Conservation (phyloP, 2,329 filamentous ascomycete genomes). For the Magnaporthiopsis incrustans region DNA sequence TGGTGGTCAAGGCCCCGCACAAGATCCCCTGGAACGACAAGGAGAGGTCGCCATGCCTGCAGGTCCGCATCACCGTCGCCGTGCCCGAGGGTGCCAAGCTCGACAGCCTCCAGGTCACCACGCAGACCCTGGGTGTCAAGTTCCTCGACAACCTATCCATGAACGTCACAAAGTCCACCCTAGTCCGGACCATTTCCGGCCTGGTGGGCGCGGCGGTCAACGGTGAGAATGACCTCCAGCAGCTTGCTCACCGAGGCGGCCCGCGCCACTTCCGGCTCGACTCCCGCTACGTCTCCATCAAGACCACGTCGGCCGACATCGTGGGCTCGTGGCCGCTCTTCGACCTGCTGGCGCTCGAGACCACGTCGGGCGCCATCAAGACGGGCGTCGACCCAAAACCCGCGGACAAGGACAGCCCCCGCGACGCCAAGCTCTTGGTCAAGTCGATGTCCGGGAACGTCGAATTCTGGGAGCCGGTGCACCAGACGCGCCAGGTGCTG, state of each 20-base stretch:
- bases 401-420: conserved; percentile 24
- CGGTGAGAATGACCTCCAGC: conserved; percentile 15
- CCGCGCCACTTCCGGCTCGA: conserved; percentile 31
- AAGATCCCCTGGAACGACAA: conserved; percentile 20
- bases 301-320: conserved; percentile 35
- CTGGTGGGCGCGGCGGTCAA: conserved; percentile 23
- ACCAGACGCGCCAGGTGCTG: conserved; percentile 13
- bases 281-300: conserved; percentile 32
- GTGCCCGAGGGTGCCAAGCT: conserved; percentile 30
- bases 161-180: conserved; percentile 18
- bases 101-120: conserved; percentile 26
- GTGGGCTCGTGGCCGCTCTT: conserved; percentile 42
- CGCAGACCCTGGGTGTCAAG: conserved; percentile 30
- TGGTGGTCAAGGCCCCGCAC: conserved; percentile 32
- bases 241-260: conserved; percentile 19
- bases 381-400: conserved; percentile 32
- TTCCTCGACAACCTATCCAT: conserved; percentile 33
- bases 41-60: conserved; percentile 33
- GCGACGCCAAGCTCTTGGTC: conserved; percentile 32
- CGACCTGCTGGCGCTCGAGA: conserved; percentile 36
- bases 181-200: conserved; percentile 30
- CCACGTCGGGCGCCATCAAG: conserved; percentile 34
- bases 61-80: conserved; percentile 38
- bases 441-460: conserved; percentile 36
- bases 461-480: conserved; percentile 32